Evolutionary conservation across 2,329 filamentous ascomycete species (phyloP).

Genomic region (Claviceps sp.): DNA sequence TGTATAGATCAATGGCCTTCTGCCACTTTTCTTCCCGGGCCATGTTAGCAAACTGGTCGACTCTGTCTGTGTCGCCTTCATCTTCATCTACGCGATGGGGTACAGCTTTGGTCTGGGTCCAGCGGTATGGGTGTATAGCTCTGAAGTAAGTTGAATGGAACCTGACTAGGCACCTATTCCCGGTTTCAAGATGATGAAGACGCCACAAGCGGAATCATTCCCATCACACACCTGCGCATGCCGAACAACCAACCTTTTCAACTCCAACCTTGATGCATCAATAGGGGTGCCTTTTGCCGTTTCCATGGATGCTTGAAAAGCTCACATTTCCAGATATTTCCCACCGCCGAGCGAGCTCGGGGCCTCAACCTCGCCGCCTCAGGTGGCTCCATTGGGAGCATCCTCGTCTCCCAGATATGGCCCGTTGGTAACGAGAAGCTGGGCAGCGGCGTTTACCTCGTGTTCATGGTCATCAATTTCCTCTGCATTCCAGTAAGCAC

Average conservation of each 20-base stretch:
- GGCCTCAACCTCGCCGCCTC: conserved; percentile 43
- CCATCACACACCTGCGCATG: no score
- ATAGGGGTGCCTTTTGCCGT: no score
- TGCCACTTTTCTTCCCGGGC: conserved; percentile 36
- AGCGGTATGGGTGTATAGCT: conserved; percentile 45
- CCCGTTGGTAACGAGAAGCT: conserved; percentile 37
- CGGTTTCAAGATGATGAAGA: no score
- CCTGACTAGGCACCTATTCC: no score
- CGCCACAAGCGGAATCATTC: no score
- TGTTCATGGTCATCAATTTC: conserved; percentile 31
- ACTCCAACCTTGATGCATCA: no score
- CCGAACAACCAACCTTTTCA: no score
- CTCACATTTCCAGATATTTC: conserved; percentile 31
- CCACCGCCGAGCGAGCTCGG: conserved; percentile 40
- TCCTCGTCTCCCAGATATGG: conserved; percentile 41
- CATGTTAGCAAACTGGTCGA: conserved; percentile 35
- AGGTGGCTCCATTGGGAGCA: conserved; percentile 39
- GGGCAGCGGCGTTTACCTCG: conserved; percentile 40
- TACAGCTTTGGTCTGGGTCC: conserved; percentile 45
- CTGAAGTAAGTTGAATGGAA: conserved; percentile 27
- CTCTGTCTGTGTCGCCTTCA: conserved; percentile 38
- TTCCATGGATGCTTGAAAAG: no score
- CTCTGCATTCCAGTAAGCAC: conserved; percentile 6
- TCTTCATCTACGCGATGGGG: conserved; percentile 44
- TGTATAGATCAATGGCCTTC: conserved; percentile 37